Conservation (phyloP, 495 filamentous ascomycete species). For the Cairneyella variabilis region DNA sequence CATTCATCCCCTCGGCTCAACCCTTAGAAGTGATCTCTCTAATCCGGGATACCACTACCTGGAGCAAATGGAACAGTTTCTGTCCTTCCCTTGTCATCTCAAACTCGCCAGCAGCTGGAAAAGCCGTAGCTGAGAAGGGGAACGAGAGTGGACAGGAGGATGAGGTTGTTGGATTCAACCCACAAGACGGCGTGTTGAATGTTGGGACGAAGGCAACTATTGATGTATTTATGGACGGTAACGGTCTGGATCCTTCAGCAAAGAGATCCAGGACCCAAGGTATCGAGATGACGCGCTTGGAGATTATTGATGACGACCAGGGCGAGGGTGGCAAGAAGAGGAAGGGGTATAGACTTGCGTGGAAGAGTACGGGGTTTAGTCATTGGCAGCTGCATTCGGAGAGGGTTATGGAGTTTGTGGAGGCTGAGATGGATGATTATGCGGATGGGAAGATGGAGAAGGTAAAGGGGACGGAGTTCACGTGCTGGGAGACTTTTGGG, state of each 20-base stretch:
- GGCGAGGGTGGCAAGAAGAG: slow-evolving; percentile 5
- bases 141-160: background rate
- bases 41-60: slow-evolving; percentile 9
- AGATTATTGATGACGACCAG: background rate
- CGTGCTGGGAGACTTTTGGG: slow-evolving; percentile 21
- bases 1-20: slow-evolving; percentile 3
- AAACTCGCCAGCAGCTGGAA: background rate
- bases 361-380: slow-evolving; percentile 9
- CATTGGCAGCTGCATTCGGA: slow-evolving; percentile 21
- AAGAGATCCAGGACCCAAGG: slow-evolving; percentile 11
- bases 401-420: slow-evolving; percentile 20
- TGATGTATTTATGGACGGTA: slow-evolving; percentile 17
- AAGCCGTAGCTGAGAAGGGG: background rate
- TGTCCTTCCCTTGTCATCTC: slow-evolving; percentile 2
- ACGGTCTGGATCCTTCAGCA: slow-evolving; percentile 6
- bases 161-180: background rate
- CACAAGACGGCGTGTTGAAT: slow-evolving; percentile 2
- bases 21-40: background rate
- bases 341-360: slow-evolving; percentile 16
- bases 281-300: background rate
- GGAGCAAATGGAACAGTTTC: slow-evolving; percentile 16
- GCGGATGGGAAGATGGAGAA: no score
- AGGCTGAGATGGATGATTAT: slow-evolving; percentile 3
- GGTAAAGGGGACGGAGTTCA: slow-evolving; percentile 11
- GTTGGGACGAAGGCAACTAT: background rate